Percentiles rank a stretch among this genome's conserved stretches.
These are phyloP conservation scores for Meyerozyma athensensis DNA, from an alignment of 1,139 yeast species.

Conservation along the genomic window DNA sequence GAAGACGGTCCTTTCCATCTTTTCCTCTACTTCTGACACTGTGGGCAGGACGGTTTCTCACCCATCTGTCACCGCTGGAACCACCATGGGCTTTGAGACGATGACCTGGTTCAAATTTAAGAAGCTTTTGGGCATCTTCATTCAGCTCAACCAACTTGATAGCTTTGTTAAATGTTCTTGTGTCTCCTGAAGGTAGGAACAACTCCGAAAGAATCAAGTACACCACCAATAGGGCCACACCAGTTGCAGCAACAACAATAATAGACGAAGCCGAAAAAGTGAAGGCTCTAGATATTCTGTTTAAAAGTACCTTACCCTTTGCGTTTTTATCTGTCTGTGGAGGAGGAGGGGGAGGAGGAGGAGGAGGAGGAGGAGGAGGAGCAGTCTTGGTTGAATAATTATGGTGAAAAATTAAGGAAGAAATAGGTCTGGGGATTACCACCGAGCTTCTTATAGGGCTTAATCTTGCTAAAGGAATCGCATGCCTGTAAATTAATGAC, in stretches of 20 bases:
- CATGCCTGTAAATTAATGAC: background rate
- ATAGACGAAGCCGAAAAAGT: constrained; percentile 59
- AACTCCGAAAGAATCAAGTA: constrained; percentile 75
- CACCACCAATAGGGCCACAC: constrained; percentile 64
- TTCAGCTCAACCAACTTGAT: constrained; percentile 71
- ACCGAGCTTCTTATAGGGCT: background rate
- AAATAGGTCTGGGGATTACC: background rate
- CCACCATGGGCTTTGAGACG: constrained; percentile 85
- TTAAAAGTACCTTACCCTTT: constrained; percentile 34
- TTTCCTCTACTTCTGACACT: constrained; percentile 52
- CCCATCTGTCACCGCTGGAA: constrained; percentile 65
- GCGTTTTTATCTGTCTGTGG: constrained; percentile 36
- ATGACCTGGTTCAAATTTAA: constrained; percentile 50
- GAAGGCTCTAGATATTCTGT: constrained; percentile 47
- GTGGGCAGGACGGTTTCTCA: constrained; percentile 79
- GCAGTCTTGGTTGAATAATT: constrained; percentile 21
- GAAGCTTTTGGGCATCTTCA: constrained; percentile 50
- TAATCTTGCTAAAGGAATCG: background rate
- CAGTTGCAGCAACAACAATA: constrained; percentile 63
- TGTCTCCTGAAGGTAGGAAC: constrained; percentile 86
- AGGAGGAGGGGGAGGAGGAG: constrained; percentile 40
- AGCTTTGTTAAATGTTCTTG: constrained; percentile 83
- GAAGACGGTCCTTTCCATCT: constrained; percentile 74
- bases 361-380: constrained; percentile 12
- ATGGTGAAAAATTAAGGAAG: constrained; percentile 1